Conservation (phyloP, 1,284 basidiomycete species). For the Fistulina hepatica region DNA sequence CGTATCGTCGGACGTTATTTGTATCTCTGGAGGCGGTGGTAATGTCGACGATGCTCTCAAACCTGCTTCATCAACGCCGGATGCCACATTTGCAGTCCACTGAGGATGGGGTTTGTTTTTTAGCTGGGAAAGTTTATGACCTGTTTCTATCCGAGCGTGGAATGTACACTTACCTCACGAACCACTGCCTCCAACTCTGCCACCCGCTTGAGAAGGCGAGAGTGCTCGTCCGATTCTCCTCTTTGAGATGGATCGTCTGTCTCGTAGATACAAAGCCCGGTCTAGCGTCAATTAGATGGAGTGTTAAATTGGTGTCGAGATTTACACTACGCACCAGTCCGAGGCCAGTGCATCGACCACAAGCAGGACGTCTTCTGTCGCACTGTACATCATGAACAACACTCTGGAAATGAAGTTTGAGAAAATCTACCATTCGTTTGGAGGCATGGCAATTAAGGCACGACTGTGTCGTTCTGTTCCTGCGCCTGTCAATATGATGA, state of each 20-base stretch:
- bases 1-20: no score
- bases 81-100: slow-evolving; percentile 31
- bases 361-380: slow-evolving; percentile 57
- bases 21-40: no score
- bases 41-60: no score
- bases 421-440: slow-evolving; percentile 61
- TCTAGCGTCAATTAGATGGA: slow-evolving; percentile 30
- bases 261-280: slow-evolving; percentile 76
- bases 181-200: slow-evolving; percentile 79
- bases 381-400: slow-evolving; percentile 31
- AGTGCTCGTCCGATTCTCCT: slow-evolving; percentile 46
- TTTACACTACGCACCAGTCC: slow-evolving; percentile 38
- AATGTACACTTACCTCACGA: slow-evolving; percentile 44
- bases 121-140: slow-evolving; percentile 25
- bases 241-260: slow-evolving; percentile 64
- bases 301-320: background rate
- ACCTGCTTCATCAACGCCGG: no score
- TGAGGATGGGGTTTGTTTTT: slow-evolving; percentile 67
- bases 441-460: slow-evolving; percentile 49
- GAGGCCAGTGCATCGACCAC: slow-evolving; percentile 63
- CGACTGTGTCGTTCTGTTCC: slow-evolving; percentile 32
- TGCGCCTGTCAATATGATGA: slow-evolving; percentile 4
- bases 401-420: background rate
- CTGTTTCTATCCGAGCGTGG: slow-evolving; percentile 2
- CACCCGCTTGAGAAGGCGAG: slow-evolving; percentile 59